Evolutionary conservation across 805 yeast genomes (phyloP).

Genomic region (Vanderwaltozyma yarrowii): DNA sequence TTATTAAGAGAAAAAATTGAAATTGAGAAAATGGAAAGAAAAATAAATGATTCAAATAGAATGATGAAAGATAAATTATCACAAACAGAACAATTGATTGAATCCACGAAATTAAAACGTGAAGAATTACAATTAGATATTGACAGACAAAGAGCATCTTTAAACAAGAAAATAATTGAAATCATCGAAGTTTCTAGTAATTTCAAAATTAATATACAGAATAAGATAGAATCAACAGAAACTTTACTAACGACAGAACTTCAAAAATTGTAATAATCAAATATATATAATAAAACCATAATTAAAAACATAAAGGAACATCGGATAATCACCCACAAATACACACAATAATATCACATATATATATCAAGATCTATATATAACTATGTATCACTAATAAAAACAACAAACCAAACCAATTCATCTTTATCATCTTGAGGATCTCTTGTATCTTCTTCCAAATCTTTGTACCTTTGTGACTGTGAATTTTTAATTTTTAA

Average conservation of each 20-base stretch:
- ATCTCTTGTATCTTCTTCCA: too few relatives aligned
- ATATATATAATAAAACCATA: background rate
- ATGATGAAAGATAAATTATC: slow-evolving; percentile 34
- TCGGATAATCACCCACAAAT: background rate
- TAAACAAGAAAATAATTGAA: slow-evolving; percentile 45
- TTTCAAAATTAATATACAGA: slow-evolving; percentile 59
- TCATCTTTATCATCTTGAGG: too few relatives aligned
- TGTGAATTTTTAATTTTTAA: too few relatives aligned
- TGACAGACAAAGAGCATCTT: slow-evolving; percentile 35
- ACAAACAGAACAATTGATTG: slow-evolving; percentile 39
- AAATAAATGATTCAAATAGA: slow-evolving; percentile 4
- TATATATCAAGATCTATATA: too few relatives aligned
- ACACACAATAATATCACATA: too few relatives aligned
- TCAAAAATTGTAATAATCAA: background rate
- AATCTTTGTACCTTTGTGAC: too few relatives aligned
- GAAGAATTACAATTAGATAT: slow-evolving; percentile 42
- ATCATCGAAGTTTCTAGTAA: slow-evolving; percentile 50
- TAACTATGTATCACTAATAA: too few relatives aligned
- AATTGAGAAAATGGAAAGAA: slow-evolving; percentile 47
- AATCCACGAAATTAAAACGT: slow-evolving; percentile 41
- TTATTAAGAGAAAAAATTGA: slow-evolving; percentile 44
- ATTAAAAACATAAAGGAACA: background rate
- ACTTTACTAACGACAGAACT: background rate
- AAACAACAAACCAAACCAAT: too few relatives aligned
- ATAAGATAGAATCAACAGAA: slow-evolving; percentile 4